Evolutionary conservation across 352 stramenopile species (phyloP).

Genomic region (Phytophthora tentaculata): DNA sequence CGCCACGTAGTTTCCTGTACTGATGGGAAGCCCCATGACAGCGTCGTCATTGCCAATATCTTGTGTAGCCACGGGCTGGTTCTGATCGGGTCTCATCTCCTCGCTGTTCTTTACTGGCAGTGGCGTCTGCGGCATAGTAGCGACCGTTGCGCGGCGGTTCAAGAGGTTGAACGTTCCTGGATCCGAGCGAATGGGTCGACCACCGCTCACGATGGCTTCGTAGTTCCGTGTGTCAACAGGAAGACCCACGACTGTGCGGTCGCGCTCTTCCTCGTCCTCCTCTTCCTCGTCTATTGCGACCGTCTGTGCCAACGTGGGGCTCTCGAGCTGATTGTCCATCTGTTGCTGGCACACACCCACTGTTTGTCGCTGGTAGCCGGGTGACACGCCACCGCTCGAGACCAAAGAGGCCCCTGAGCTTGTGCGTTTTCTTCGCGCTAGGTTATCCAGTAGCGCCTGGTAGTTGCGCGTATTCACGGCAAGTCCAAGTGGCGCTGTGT

Average conservation of each 20-base stretch:
- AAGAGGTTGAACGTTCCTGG: conserved; percentile 23
- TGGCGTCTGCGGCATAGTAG: conserved; percentile 32
- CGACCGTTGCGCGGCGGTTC: conserved; percentile 32
- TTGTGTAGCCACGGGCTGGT: conserved; percentile 5
- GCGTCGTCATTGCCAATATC: conserved; percentile 43
- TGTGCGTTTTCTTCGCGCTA: conserved; percentile 26
- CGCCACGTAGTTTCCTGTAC: conserved; percentile 62
- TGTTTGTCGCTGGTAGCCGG: conserved; percentile 20
- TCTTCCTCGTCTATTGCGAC: conserved; percentile 20
- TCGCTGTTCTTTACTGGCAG: conserved; percentile 3
- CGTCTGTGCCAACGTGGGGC: conserved; percentile 4
- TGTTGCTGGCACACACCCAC: conserved; percentile 28
- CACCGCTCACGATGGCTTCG: conserved; percentile 43
- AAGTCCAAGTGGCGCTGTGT: conserved; percentile 48
- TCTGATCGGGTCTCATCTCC: conserved; percentile 3
- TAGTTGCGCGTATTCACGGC: conserved; percentile 74
- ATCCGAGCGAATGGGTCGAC: conserved; percentile 32
- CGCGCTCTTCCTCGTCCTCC: conserved; percentile 35
- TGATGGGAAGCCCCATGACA: conserved; percentile 67
- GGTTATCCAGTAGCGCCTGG: conserved; percentile 54
- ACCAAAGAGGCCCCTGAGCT: conserved; percentile 20
- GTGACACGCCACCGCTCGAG: conserved; percentile 16
- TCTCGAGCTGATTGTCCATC: conserved; percentile 16
- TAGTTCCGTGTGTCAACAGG: conserved; percentile 62
- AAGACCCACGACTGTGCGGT: conserved; percentile 51